phyloP scores from a whole-genome alignment of 177 flowering plant species.

The Vitis hybrid region DNA sequence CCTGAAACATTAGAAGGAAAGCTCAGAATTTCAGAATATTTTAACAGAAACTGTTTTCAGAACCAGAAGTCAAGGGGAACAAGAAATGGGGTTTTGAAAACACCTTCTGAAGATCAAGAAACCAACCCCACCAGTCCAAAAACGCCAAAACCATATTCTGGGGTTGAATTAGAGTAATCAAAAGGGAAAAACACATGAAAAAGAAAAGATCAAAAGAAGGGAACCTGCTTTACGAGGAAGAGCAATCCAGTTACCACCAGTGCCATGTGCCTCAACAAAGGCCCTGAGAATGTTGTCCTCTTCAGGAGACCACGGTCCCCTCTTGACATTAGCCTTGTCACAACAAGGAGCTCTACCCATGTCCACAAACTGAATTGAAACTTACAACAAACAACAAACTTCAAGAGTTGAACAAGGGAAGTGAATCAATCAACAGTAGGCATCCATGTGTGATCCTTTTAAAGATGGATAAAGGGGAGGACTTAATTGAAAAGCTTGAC shows the following conservation, averaged over 20 bases:
- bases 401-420: background rate
- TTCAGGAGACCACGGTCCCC: constrained; percentile 73
- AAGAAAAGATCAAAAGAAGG: background rate
- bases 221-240: constrained; percentile 59
- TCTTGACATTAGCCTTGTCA: constrained; percentile 63
- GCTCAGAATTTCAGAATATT: background rate
- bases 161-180: too few species aligned
- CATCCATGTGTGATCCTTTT: too few species aligned
- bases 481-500: background rate
- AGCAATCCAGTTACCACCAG: constrained; percentile 57
- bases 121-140: too few species aligned
- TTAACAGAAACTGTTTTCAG: too few species aligned
- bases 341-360: constrained; percentile 78
- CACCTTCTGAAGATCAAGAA: background rate
- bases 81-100: background rate
- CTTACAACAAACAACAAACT: background rate
- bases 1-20: constrained; percentile 29
- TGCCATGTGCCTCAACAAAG: constrained; percentile 40
- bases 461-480: background rate
- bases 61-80: background rate
- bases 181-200: background rate
- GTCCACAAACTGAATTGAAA: background rate
- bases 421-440: background rate
- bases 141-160: too few species aligned
- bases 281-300: constrained; percentile 49